Evolutionary conservation across 1,284 basidiomycete genomes (phyloP).

Genomic region (Heliocybe sulcata): DNA sequence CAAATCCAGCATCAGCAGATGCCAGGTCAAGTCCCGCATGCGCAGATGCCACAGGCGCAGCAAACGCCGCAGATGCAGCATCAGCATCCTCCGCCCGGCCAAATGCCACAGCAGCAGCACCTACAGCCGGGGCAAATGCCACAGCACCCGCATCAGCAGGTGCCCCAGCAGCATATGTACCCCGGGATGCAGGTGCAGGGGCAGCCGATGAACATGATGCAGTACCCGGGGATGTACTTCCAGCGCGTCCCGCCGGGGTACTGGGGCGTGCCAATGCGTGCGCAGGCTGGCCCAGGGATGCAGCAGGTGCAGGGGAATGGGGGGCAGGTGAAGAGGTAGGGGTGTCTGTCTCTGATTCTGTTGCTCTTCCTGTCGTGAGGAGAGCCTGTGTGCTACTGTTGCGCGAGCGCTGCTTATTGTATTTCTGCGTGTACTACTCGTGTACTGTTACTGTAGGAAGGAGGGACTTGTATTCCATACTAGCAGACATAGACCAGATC

Average conservation of each 20-base stretch:
- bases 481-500: too few relatives aligned
- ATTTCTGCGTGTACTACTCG: background rate
- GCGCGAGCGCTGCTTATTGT: background rate
- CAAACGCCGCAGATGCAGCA: slow-evolving; percentile 13
- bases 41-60: slow-evolving; percentile 5
- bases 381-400: slow-evolving; percentile 9
- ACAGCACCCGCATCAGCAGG: too few relatives aligned
- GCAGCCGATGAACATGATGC: slow-evolving; percentile 11
- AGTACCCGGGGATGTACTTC: slow-evolving; percentile 18
- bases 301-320: slow-evolving; percentile 13
- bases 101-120: slow-evolving; percentile 5
- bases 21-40: slow-evolving; percentile 7
- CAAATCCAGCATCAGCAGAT: slow-evolving; percentile 14
- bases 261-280: slow-evolving; percentile 18
- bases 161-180: too few relatives aligned
- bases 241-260: slow-evolving; percentile 18
- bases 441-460: background rate
- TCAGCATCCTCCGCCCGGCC: slow-evolving; percentile 11
- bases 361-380: too few relatives aligned
- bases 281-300: slow-evolving; percentile 21
- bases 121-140: too few relatives aligned
- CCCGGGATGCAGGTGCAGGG: too few relatives aligned
- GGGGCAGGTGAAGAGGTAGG: background rate
- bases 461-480: background rate
- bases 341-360: too few relatives aligned